A percentile compares a stretch with the other conserved stretches of the same genome.
These are phyloP conservation scores for Calonectria pauciramosa DNA, from an alignment of 2,329 filamentous ascomycete genomes.

Conservation along the genomic window DNA sequence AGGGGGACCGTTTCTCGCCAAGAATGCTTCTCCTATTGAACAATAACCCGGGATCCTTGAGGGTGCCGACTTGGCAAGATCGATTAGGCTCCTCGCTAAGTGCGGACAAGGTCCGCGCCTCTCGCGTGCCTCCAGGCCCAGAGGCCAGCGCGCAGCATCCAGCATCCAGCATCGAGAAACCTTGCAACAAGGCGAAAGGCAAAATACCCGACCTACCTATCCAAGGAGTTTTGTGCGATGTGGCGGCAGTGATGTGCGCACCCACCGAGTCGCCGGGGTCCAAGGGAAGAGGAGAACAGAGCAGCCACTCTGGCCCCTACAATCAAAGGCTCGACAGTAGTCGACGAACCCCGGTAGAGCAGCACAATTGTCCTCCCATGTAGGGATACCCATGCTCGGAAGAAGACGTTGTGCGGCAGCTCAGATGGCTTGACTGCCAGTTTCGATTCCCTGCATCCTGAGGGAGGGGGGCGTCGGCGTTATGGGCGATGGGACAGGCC, in stretches of 20 bases:
- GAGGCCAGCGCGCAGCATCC: constrained; percentile 5
- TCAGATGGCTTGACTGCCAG: constrained; percentile 42
- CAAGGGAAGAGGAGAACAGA: constrained; percentile 7
- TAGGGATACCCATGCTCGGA: constrained; percentile 38
- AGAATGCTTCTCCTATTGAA: constrained; percentile 14
- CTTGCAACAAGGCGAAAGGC: constrained; percentile 24
- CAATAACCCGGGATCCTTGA: constrained; percentile 2
- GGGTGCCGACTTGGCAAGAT: constrained; percentile 14
- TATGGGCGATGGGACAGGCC: not conserved
- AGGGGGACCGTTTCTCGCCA: constrained; percentile 17
- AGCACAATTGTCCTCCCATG: constrained; percentile 31
- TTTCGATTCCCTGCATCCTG: constrained; percentile 40
- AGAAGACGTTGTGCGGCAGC: constrained; percentile 35
- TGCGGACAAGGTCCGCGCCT: constrained; percentile 25
- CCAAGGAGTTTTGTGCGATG: constrained; percentile 23
- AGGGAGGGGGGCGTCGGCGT: not conserved
- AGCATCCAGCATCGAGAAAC: constrained; percentile 12
- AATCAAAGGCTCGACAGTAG: constrained; percentile 11
- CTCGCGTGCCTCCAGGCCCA: constrained; percentile 20
- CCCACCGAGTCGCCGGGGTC: constrained; percentile 4
- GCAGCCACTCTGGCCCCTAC: constrained; percentile 35
- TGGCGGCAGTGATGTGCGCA: constrained; percentile 3
- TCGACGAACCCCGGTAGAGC: constrained; percentile 1
- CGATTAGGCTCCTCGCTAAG: constrained; percentile 30
- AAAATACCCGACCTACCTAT: constrained; percentile 34